Base-by-base conservation (phyloP, 2,329 filamentous ascomycete genomes). In the Pseudopyricularia cyperi region DNA sequence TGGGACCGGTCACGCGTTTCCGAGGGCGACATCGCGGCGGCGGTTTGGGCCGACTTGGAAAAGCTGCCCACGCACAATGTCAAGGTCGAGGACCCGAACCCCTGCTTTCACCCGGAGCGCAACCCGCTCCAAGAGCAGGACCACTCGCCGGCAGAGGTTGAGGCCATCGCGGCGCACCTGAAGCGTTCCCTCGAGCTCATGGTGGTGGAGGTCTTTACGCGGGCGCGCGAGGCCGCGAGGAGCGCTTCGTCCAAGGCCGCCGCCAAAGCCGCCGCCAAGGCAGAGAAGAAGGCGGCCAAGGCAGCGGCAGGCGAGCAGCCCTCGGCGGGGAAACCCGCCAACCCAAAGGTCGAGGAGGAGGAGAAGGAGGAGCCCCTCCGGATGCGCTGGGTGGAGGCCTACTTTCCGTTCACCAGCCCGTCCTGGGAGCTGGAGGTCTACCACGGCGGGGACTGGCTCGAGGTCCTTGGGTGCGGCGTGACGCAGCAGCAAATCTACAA, bases 391-490 rank as follows among this genome's bases (percentile, higher is more conserved):
- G 83, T 97, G 7, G 91, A 96, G 66, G 89, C 93, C 1, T 97
- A 93, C 68, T 98, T 98, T 69, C 93, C 93, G 37, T 97, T 97
- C 65, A 98, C 93, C 1, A 90, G 84, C 53, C 93, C 93, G 0
- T 93, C 86, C 7, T 98, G 89, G 87, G 93, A 98, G 66, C 77
- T 98, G 24, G 93, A 98, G 64, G 89, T 98, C 9, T 90, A 87
- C 73, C 96, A 91, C 79, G 83, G 85, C 58, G 90, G 87, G 30
- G 87, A 94, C 64, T 98, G 93, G 93, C 82, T 98, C 33, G 93
- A 98, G 69, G 82, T 97, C 4, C 77, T 98, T 1, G 93, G 93
- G n/a, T 94, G 85, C 60, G 93, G 93, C 34, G 81, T 98, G 34
- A 84, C 93, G 42, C 82, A 88, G 65, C 93, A 98, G 65, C 75